Base-by-base conservation (phyloP, 2,329 filamentous ascomycete genomes). In the Claviceps pazoutovae region DNA sequence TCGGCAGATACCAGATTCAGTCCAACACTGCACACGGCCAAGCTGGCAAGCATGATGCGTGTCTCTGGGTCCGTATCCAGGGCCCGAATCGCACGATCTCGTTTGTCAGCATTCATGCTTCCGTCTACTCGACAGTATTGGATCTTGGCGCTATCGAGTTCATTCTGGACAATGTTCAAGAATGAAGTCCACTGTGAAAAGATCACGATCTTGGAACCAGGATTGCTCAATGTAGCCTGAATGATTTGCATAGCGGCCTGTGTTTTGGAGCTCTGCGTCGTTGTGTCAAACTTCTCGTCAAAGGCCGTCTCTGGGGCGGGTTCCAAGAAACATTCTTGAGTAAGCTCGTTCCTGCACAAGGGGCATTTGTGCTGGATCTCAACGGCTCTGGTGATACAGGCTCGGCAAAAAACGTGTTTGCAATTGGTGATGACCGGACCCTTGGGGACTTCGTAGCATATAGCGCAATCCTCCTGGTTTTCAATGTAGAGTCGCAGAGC, bases 1-100 rank as follows among this genome's bases (percentile, higher is more conserved):
- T 93, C 88, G 0, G 89, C 89, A 0, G 87, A 82, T 0, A 90
- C 86, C 13, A 95, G 77, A 59, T 95, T 95, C 46, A 95, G 74
- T 0, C 89, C 89, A 1, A 95, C 88, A 50, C 83, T 86, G 66
- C 87, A 91, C 6, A 93, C 89, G 7, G 80, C 79, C 43, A 95
- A 71, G 61, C 84, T 89, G 2, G 89, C 89, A 2, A 95, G 81
- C 71, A 95, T 76, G 58, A 95, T 78, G 0, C 80, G 83, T 53
- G 80, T 87, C 1, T 78, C 65, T 0, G 81, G 73, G 52, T 93
- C 82, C 2, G 73, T 72, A 53, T 86, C 82, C 34, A 95, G 76
- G 0, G 76, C 72, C 3, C 76, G 67, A 46, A 94, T 82, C 0
- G 86, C 82, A 16, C 73, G 70, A 59, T 95, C 89, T n/a, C 90